Conservation (phyloP, 306 rosid species). For the Quercus aquifolioides region DNA sequence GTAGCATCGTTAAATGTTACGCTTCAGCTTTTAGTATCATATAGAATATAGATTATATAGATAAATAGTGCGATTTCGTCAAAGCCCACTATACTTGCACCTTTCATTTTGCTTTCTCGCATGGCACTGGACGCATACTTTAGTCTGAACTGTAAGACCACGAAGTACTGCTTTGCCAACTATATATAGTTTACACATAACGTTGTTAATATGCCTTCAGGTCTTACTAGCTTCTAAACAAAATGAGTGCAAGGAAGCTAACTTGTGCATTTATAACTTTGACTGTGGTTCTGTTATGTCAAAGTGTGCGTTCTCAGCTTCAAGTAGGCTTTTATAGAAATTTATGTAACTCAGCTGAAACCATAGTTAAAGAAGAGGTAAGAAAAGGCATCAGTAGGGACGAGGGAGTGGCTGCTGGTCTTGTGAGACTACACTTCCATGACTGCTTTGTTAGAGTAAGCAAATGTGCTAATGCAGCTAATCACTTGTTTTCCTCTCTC, state of each 20-base stretch:
- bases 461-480: not conserved
- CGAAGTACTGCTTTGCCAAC: not conserved
- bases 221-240: constrained; percentile 13
- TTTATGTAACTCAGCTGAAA: constrained; percentile 56
- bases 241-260: constrained; percentile 38
- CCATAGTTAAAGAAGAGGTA: constrained; percentile 61
- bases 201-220: constrained; percentile 4
- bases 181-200: constrained; percentile 25
- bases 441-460: constrained; percentile 80
- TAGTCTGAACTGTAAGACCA: not conserved
- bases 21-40: too few species aligned
- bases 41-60: too few species aligned
- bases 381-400: constrained; percentile 22
- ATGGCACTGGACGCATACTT: constrained; percentile 3
- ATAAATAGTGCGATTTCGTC: constrained; percentile 8
- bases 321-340: constrained; percentile 50
- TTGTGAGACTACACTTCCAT: constrained; percentile 77
- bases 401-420: constrained; percentile 65
- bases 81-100: constrained; percentile 29
- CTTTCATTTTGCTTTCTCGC: constrained; percentile 27
- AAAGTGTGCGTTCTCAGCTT: constrained; percentile 46
- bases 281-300: constrained; percentile 24
- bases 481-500: not conserved
- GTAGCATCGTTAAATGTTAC: too few species aligned
- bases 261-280: constrained; percentile 11